phyloP scores from a whole-genome alignment of 2,329 filamentous ascomycete genomes.

The Aspergillus tanneri region DNA sequence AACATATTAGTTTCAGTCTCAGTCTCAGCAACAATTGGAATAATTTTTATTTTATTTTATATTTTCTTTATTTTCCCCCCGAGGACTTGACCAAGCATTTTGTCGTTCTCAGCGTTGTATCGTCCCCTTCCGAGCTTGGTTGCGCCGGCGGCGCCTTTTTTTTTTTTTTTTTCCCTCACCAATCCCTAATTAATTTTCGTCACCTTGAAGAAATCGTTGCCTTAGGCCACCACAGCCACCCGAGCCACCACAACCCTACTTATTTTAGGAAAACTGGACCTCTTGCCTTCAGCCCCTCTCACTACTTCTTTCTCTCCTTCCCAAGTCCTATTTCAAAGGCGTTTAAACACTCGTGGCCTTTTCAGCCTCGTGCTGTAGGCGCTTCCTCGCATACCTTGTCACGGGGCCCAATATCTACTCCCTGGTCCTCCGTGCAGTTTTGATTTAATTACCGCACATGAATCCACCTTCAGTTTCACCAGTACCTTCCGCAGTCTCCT shows the following conservation, averaged over 20 bases:
- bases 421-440: constrained; percentile 23
- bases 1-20: too few relatives aligned
- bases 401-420: constrained; percentile 24
- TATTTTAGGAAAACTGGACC: too few relatives aligned
- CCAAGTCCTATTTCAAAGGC: constrained; percentile 9
- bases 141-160: constrained; percentile 7
- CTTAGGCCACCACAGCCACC: constrained; percentile 26
- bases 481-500: constrained; percentile 46
- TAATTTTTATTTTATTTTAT: constrained; percentile 8
- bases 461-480: constrained; percentile 44
- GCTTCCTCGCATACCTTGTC: constrained; percentile 16
- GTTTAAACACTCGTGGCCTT: constrained; percentile 17
- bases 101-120: constrained; percentile 7
- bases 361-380: constrained; percentile 31
- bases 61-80: constrained; percentile 6
- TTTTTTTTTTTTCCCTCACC: constrained; percentile 6
- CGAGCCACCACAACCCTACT: constrained; percentile 20
- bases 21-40: too few relatives aligned
- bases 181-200: constrained; percentile 19
- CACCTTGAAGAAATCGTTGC: constrained; percentile 18
- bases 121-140: constrained; percentile 7
- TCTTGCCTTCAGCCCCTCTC: too few relatives aligned
- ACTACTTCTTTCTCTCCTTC: constrained; percentile 3
- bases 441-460: constrained; percentile 37
- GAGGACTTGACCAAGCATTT: not conserved